These are phyloP conservation scores for Aspergillus diversus DNA, from an alignment of 495 filamentous ascomycete species.

Conservation along the genomic window DNA sequence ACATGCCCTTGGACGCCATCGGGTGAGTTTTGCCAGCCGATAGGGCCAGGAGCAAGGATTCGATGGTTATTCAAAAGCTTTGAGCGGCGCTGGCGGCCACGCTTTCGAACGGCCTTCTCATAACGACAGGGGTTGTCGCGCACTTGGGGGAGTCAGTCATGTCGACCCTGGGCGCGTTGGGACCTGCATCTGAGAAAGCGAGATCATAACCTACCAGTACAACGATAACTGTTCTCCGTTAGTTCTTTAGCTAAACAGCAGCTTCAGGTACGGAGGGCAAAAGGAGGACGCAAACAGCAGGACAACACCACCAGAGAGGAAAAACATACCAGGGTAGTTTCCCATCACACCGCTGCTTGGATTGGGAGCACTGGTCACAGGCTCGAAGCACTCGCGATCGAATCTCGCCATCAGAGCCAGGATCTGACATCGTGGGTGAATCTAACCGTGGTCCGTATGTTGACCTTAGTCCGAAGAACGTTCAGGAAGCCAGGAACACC, in stretches of 20 bases:
- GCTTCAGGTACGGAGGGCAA: no score
- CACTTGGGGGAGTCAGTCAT: slow-evolving; percentile 10
- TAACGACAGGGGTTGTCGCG: slow-evolving; percentile 9
- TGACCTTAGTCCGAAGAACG: no score
- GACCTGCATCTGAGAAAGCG: not conserved
- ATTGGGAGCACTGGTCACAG: slow-evolving; percentile 19
- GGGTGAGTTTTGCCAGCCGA: not conserved
- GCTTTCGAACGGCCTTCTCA: slow-evolving; percentile 16
- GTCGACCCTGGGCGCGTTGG: not conserved
- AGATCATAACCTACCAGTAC: slow-evolving; percentile 11
- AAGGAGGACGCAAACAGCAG: not conserved
- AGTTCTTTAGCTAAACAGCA: not conserved
- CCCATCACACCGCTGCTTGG: slow-evolving; percentile 18
- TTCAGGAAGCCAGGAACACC: no score
- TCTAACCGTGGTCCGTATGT: no score
- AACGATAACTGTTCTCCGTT: not conserved
- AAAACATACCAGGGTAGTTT: slow-evolving; percentile 9
- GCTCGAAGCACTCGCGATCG: slow-evolving; percentile 17
- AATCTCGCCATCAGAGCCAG: not conserved
- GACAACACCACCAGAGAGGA: not conserved
- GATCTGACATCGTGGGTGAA: slow-evolving; percentile 6
- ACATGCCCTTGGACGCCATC: not conserved
- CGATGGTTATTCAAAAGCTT: slow-evolving; percentile 1
- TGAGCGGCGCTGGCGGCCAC: slow-evolving; percentile 13
- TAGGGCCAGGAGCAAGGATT: slow-evolving; percentile 11